A percentile compares a stretch with the other conserved stretches of the same genome.
Evolutionary conservation across 306 rosid genomes (phyloP).

Genomic region (Casuarina glauca): DNA sequence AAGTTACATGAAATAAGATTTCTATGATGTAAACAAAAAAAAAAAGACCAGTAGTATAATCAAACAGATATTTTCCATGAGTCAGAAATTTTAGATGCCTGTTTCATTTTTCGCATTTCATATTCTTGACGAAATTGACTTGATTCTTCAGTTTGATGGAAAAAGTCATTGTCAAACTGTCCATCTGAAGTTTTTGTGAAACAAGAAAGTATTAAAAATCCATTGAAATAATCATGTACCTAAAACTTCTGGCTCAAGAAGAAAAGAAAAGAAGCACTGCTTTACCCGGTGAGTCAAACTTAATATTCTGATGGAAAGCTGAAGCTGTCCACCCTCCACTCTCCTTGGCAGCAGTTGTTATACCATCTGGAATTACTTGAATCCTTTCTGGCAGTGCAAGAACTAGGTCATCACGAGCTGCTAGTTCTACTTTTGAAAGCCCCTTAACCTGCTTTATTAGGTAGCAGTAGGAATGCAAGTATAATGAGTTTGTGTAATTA

Average conservation of each 20-base stretch:
- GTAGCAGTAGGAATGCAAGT: constrained; percentile 21
- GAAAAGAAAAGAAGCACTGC: neutral
- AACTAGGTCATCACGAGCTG: constrained; percentile 59
- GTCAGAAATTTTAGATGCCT: constrained; percentile 50
- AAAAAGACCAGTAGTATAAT: constrained; percentile 8
- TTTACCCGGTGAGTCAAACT: constrained; percentile 68
- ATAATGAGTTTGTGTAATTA: constrained; percentile 1
- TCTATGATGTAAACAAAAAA: neutral
- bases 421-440: constrained; percentile 62
- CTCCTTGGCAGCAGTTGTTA: constrained; percentile 39
- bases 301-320: constrained; percentile 49
- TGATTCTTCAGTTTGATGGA: constrained; percentile 68
- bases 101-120: constrained; percentile 84
- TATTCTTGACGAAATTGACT: constrained; percentile 71
- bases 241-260: constrained; percentile 2
- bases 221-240: constrained; percentile 9
- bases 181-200: constrained; percentile 41
- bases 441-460: constrained; percentile 69
- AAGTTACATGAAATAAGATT: constrained; percentile 14
- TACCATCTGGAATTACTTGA: constrained; percentile 78
- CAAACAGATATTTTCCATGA: neutral
- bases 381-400: constrained; percentile 72
- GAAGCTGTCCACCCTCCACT: constrained; percentile 49
- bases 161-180: constrained; percentile 43
- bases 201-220: constrained; percentile 4